A percentile compares a stretch with the other conserved stretches of the same genome.
These are phyloP conservation scores for Venturia aucupariae DNA, from an alignment of 2,329 filamentous ascomycete genomes.

Conservation along the genomic window DNA sequence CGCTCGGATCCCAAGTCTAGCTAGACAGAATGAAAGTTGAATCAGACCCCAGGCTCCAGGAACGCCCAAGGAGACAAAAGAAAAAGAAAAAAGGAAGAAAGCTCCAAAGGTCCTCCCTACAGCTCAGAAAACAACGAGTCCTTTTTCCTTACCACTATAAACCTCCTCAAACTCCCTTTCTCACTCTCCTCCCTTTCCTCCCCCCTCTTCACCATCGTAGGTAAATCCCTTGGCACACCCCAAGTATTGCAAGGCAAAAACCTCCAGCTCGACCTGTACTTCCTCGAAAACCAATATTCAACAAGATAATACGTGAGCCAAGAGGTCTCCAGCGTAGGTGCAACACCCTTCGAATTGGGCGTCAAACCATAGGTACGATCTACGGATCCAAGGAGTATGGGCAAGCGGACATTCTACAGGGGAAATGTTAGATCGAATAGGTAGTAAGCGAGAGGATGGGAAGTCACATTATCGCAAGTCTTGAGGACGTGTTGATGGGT, in stretches of 20 bases:
- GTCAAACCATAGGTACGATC: slow-evolving; percentile 25
- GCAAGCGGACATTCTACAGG: slow-evolving; percentile 24
- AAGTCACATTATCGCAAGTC: slow-evolving; percentile 16
- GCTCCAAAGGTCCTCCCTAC: neutral
- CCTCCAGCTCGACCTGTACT: slow-evolving; percentile 26
- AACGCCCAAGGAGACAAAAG: neutral
- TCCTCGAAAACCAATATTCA: slow-evolving; percentile 24
- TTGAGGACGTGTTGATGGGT: slow-evolving; percentile 12
- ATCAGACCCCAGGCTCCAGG: neutral
- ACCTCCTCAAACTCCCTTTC: neutral
- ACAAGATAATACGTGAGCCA: slow-evolving; percentile 29
- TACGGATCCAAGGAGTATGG: slow-evolving; percentile 28
- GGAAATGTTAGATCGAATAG: slow-evolving; percentile 14
- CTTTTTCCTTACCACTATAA: neutral
- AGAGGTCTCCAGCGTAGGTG: slow-evolving; percentile 27
- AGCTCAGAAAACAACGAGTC: neutral
- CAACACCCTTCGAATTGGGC: slow-evolving; percentile 19
- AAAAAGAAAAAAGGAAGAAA: neutral
- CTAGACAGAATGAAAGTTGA: neutral
- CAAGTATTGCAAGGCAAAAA: slow-evolving; percentile 29
- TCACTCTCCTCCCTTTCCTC: neutral
- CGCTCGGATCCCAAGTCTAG: neutral
- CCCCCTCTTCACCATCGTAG: neutral
- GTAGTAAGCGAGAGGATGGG: slow-evolving; percentile 1
- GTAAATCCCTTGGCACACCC: slow-evolving; percentile 20